Base-by-base conservation (phyloP, 352 stramenopile species). In the Globisporangium lucens region DNA sequence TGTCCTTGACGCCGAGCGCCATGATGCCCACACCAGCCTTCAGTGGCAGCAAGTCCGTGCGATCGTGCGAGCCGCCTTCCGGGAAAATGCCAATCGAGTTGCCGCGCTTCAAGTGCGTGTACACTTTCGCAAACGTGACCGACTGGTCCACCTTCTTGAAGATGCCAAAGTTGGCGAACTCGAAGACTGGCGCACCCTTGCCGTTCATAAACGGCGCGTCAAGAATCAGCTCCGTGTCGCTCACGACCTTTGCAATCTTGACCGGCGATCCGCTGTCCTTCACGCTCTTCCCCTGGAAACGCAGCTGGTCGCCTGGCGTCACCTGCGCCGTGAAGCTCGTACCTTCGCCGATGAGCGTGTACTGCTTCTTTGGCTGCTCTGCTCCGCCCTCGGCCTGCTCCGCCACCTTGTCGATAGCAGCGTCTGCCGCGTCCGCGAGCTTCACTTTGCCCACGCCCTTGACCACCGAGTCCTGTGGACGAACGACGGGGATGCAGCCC, bases 11-110 rank as follows among this genome's bases (percentile, higher is more conserved):
- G 27, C 91, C 95, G 46, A 99, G 95, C 13, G 97, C 98, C 90
- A 99, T 99, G 46, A 99, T 82, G n/a, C 96, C 95, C 41, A 99
- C 95, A 36, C 98, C 97, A 62, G 96, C 96, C 79, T 99, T 99
- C 29, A 99, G 85, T 20, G 97, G 97, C 38, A 99, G 74, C 55
- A 99, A 69, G 71, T 99, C 95, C 13, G 97, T 99, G 68, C 97
- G 83, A 75, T 99, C 98, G 76, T 99, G 98, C 33, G 88, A 98
- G 13, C 98, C 98, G 49, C 97, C 98, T 74, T 99, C 98, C 0
- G 98, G 98, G 71, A 99, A 99, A 56, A 99, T 99, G 5, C 92
- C 95, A 58, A 98, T 96, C 65, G 86, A 96, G 69, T 97, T 87
- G 13, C 91, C 94, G 22, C 86, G 80, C 63, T 94, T 89, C 47